Evolutionary conservation across 305 asterid genomes (phyloP).

Genomic region (Fraxinus albicans): DNA sequence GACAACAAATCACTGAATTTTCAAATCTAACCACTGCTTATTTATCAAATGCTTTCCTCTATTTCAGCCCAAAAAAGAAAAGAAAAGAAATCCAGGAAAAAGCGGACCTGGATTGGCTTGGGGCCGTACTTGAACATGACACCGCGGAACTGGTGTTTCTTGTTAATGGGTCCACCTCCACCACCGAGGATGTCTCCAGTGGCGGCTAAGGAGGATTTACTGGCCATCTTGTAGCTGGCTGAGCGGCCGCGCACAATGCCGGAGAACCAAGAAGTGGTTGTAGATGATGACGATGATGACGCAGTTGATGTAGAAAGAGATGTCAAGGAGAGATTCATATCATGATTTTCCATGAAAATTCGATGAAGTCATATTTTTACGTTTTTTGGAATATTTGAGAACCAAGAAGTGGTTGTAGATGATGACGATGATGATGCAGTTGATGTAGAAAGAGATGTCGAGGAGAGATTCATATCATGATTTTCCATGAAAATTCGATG

Average conservation of each 20-base stretch:
- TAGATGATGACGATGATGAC: slow-evolving; percentile 18
- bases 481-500: background rate
- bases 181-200: slow-evolving; percentile 34
- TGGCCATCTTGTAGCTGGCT: slow-evolving; percentile 40
- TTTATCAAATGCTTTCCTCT: background rate
- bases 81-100: background rate
- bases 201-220: slow-evolving; percentile 31
- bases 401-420: slow-evolving; percentile 54
- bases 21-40: background rate
- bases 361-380: background rate
- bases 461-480: background rate
- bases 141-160: slow-evolving; percentile 80
- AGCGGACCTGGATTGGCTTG: slow-evolving; percentile 70
- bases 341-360: background rate
- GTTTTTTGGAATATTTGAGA: slow-evolving; percentile 29
- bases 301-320: slow-evolving; percentile 23
- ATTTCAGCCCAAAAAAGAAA: background rate
- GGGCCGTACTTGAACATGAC: slow-evolving; percentile 91
- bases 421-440: slow-evolving; percentile 22
- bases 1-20: background rate
- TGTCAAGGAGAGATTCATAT: background rate
- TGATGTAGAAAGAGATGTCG: slow-evolving; percentile 15
- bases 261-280: slow-evolving; percentile 68
- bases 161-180: slow-evolving; percentile 56
- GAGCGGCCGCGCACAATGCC: slow-evolving; percentile 88